Evolutionary conservation across 345 rosid species (phyloP).

Genomic region (Bruguiera parviflora): DNA sequence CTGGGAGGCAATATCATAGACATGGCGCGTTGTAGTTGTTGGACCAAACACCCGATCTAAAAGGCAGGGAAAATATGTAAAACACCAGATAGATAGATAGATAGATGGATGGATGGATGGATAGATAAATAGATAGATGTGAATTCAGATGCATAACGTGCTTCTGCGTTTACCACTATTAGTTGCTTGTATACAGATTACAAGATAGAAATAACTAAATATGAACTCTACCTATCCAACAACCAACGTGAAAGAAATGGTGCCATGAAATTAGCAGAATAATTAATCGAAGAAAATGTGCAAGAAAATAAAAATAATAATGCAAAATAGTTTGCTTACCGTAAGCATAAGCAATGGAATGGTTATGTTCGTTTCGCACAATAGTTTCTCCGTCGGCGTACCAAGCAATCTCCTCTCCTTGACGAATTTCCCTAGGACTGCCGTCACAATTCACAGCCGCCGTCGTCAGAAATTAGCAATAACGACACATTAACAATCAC

Average conservation of each 20-base stretch:
- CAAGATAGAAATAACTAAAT: too few relatives aligned
- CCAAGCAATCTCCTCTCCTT: constrained; percentile 99
- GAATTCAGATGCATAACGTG: neutral
- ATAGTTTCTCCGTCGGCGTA: constrained; percentile 98
- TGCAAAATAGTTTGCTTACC: constrained; percentile 43
- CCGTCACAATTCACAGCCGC: constrained; percentile 5
- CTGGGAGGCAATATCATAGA: constrained; percentile 94
- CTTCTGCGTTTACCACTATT: neutral
- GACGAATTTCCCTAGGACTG: constrained; percentile 96
- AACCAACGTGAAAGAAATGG: too few relatives aligned
- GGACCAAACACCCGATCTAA: constrained; percentile 98
- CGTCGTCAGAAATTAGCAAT: neutral
- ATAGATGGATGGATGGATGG: neutral
- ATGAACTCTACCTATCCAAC: too few relatives aligned
- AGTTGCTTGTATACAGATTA: too few relatives aligned
- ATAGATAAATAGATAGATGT: neutral
- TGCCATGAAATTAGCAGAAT: too few relatives aligned
- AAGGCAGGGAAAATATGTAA: constrained; percentile 9
- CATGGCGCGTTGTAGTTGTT: constrained; percentile 99
- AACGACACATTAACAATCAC: neutral
- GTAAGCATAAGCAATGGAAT: constrained; percentile 86
- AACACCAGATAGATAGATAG: neutral
- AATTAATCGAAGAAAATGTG: too few relatives aligned
- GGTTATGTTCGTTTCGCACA: constrained; percentile 80
- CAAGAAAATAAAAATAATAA: neutral